Evolutionary conservation across 2,329 filamentous ascomycete species (phyloP).

Genomic region (Aureobasidium sp.): DNA sequence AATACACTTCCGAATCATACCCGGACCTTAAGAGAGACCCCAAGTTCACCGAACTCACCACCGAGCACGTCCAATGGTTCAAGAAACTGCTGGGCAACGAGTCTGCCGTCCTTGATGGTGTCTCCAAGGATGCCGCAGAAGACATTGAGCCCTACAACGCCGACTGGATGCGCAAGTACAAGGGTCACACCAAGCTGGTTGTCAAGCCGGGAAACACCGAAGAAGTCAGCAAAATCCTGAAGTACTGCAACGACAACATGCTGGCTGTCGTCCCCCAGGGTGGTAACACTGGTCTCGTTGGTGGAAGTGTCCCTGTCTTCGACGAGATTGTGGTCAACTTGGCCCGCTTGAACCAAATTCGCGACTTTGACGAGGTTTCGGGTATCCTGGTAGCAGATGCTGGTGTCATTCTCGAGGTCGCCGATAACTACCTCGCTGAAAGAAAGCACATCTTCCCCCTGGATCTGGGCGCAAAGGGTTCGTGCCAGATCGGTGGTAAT

Average conservation of each 20-base stretch:
- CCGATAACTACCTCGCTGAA: constrained; percentile 77
- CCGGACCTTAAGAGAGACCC: constrained; percentile 73
- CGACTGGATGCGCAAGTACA: constrained; percentile 99
- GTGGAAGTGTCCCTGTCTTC: constrained; percentile 91
- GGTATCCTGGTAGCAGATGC: constrained; percentile 86
- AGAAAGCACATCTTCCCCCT: constrained; percentile 85
- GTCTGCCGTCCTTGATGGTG: constrained; percentile 75
- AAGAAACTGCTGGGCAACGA: constrained; percentile 68
- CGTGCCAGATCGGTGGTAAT: constrained; percentile 93
- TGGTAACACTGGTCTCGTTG: constrained; percentile 92
- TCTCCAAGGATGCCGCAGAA: constrained; percentile 63
- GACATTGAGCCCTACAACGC: constrained; percentile 90
- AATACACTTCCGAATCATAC: constrained; percentile 79
- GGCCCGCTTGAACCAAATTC: constrained; percentile 81
- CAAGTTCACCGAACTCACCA: constrained; percentile 63
- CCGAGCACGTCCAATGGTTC: constrained; percentile 77
- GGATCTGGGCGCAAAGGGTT: constrained; percentile 95
- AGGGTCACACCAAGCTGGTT: constrained; percentile 79
- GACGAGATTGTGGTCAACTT: constrained; percentile 96
- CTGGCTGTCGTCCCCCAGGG: constrained; percentile 95
- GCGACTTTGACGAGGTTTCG: constrained; percentile 86
- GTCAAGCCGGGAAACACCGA: constrained; percentile 77
- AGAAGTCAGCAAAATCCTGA: constrained; percentile 82
- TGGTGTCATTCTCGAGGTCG: constrained; percentile 81
- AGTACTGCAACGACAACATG: constrained; percentile 90